Conservation (phyloP, 1,284 basidiomycete genomes). For the Leccinum subrobustum region DNA sequence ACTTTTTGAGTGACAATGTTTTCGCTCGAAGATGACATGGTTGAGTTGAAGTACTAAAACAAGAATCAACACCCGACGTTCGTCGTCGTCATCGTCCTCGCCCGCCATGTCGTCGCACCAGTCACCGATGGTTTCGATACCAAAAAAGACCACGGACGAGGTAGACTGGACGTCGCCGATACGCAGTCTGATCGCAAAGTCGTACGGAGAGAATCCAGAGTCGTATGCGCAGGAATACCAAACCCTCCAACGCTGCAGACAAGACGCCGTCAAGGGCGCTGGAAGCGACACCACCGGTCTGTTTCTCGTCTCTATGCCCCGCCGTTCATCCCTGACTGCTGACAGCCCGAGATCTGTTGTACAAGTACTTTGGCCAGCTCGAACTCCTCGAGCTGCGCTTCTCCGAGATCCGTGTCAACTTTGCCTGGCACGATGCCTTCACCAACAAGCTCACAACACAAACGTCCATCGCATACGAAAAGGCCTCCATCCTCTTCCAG, state of each 20-base stretch:
- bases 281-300: conserved; percentile 90
- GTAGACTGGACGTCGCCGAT: conserved; percentile 94
- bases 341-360: conserved; percentile 86
- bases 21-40: conserved; percentile 70
- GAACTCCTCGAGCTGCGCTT: conserved; percentile 97
- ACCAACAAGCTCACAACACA: conserved; percentile 92
- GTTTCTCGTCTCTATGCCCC: conserved; percentile 21
- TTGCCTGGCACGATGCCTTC: conserved; percentile 97
- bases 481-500: conserved; percentile 97
- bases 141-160: conserved; percentile 77
- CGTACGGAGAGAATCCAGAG: conserved; percentile 66
- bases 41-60: background rate
- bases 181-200: conserved; percentile 82
- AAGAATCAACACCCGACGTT: background rate
- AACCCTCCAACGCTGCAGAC: background rate
- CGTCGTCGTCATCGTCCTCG: background rate
- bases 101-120: conserved; percentile 62
- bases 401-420: conserved; percentile 93
- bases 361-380: conserved; percentile 99
- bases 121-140: conserved; percentile 80
- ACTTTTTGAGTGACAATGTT: conserved; percentile 87
- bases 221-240: background rate
- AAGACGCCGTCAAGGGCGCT: conserved; percentile 31
- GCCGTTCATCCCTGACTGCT: conserved; percentile 4
- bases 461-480: conserved; percentile 96